These are phyloP conservation scores for Senna tora DNA, from an alignment of 306 rosid genomes.

Conservation along the genomic window DNA sequence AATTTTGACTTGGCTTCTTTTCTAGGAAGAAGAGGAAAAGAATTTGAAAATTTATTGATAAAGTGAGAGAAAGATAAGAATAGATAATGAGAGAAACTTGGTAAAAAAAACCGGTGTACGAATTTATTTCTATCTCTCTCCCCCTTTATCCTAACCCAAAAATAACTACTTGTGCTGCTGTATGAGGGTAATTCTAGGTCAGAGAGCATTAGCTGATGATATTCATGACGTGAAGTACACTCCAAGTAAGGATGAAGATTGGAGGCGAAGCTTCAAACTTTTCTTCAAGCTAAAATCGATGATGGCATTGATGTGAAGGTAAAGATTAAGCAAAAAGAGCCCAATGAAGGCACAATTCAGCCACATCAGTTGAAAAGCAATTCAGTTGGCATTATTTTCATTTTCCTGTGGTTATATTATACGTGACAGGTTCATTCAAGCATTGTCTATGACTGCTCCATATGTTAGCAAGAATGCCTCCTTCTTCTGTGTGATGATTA, in stretches of 20 bases:
- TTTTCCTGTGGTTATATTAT: neutral
- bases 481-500: no score
- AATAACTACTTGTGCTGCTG: conserved; percentile 55
- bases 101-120: no score
- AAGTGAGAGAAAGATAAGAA: no score
- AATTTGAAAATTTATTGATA: no score
- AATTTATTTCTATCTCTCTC: no score
- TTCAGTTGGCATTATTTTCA: neutral
- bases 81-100: no score
- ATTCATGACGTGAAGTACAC: conserved; percentile 65
- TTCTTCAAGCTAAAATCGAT: conserved; percentile 53
- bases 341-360: conserved; percentile 35
- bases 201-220: conserved; percentile 59
- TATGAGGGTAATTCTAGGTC: conserved; percentile 60
- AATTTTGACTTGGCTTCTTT: conserved; percentile 61
- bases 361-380: conserved; percentile 3
- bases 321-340: conserved; percentile 51
- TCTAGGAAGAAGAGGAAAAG: no score
- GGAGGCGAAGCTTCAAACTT: conserved; percentile 62
- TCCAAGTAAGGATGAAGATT: conserved; percentile 59
- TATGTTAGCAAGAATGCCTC: no score
- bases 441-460: neutral
- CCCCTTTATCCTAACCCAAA: no score
- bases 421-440: neutral
- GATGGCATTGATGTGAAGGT: conserved; percentile 51